Evolutionary conservation across 805 yeast genomes (phyloP).

Genomic region (Jamesozyma lodderae): DNA sequence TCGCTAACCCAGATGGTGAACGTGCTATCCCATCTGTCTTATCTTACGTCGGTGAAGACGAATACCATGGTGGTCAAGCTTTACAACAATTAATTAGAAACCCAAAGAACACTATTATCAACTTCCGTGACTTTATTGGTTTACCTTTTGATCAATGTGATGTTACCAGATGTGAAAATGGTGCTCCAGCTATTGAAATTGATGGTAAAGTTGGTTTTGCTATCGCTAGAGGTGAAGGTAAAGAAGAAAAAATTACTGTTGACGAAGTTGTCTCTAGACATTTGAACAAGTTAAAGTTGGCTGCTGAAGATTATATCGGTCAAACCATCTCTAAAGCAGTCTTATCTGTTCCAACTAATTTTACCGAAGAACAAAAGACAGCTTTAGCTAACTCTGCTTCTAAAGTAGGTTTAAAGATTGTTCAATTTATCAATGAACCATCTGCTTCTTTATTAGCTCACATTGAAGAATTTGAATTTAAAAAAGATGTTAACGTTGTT

Average conservation of each 20-base stretch:
- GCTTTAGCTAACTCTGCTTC: conserved; percentile 53
- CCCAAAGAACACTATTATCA: conserved; percentile 74
- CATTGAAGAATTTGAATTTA: conserved; percentile 38
- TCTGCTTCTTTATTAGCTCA: conserved; percentile 85
- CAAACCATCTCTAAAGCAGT: conserved; percentile 72
- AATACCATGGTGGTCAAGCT: conserved; percentile 96
- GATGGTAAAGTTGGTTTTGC: conserved; percentile 65
- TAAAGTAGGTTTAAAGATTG: conserved; percentile 66
- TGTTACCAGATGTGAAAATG: conserved; percentile 53
- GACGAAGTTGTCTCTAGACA: conserved; percentile 81
- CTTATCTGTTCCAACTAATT: conserved; percentile 84
- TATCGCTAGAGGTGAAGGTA: conserved; percentile 40
- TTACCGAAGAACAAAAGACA: conserved; percentile 60
- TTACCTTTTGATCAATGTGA: conserved; percentile 61
- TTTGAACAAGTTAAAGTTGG: conserved; percentile 65
- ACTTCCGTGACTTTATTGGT: conserved; percentile 91
- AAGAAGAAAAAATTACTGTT: conserved; percentile 50
- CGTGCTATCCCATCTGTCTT: conserved; percentile 90
- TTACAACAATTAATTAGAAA: conserved; percentile 85
- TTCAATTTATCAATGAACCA: conserved; percentile 89
- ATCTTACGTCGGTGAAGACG: conserved; percentile 88
- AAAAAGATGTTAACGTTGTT: conserved; percentile 36
- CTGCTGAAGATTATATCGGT: conserved; percentile 92
- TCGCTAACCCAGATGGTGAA: conserved; percentile 98
- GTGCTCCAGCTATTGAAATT: conserved; percentile 31